Percentiles rank a stretch among this genome's conserved stretches.
phyloP scores from a whole-genome alignment of 139 green algal genomes.

The Closterium sp. region DNA sequence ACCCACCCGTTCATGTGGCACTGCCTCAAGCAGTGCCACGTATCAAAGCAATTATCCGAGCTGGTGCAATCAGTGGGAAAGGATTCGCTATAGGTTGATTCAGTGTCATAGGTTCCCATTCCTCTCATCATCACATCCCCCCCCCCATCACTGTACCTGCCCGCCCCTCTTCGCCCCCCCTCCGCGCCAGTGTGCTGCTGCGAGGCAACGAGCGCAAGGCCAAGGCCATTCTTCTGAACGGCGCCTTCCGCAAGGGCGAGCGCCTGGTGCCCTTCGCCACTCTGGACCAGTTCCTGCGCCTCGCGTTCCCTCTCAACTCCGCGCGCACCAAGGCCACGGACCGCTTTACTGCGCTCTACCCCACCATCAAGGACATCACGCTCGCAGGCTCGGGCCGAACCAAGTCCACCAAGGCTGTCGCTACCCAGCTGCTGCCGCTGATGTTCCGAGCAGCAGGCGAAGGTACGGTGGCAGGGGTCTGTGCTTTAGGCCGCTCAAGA shows the following conservation, averaged over 20 bases:
- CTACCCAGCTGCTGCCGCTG: slow-evolving; percentile 29
- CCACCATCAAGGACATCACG: slow-evolving; percentile 25
- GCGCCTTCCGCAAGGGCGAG: slow-evolving; percentile 36
- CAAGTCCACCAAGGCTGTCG: slow-evolving; percentile 33
- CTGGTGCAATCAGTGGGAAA: too few relatives aligned
- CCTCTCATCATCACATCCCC: not conserved
- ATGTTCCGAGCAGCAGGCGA: slow-evolving; percentile 18
- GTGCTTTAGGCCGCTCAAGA: not conserved
- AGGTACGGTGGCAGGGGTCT: slow-evolving; percentile 8
- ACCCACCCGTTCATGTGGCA: too few relatives aligned
- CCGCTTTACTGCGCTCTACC: slow-evolving; percentile 21
- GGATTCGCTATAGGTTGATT: too few relatives aligned
- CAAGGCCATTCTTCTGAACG: slow-evolving; percentile 14
- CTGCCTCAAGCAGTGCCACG: too few relatives aligned
- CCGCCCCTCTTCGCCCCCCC: not conserved
- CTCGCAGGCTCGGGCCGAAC: slow-evolving; percentile 12
- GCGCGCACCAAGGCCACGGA: slow-evolving; percentile 36
- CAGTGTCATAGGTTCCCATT: not conserved
- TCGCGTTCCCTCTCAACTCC: slow-evolving; percentile 4
- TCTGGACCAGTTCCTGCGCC: slow-evolving; percentile 15
- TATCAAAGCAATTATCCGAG: too few relatives aligned
- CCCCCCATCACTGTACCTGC: not conserved
- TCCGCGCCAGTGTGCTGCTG: not conserved
- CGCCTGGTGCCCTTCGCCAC: slow-evolving; percentile 23
- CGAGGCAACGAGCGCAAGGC: slow-evolving; percentile 17